Evolutionary conservation across 2,329 filamentous ascomycete genomes (phyloP).

Genomic region (Pseudogymnoascus sp.): DNA sequence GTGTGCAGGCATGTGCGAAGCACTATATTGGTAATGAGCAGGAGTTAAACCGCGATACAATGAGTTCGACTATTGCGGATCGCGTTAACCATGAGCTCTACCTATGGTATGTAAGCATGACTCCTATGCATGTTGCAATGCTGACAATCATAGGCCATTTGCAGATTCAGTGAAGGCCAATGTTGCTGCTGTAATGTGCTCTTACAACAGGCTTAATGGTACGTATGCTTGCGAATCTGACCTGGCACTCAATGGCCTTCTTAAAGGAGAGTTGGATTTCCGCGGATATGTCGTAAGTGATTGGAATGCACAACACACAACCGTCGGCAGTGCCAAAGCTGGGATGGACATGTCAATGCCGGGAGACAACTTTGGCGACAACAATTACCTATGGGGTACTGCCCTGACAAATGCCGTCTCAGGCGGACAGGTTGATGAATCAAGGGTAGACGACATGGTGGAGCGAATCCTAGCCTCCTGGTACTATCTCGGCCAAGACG

Average conservation of each 20-base stretch:
- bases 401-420: conserved; percentile 42
- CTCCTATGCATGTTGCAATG: conserved; percentile 13
- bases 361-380: conserved; percentile 50
- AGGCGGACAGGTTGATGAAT: conserved; percentile 47
- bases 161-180: conserved; percentile 59
- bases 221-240: conserved; percentile 60
- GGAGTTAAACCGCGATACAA: conserved; percentile 47
- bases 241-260: conserved; percentile 47
- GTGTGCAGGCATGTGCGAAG: conserved; percentile 45
- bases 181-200: conserved; percentile 61
- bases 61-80: conserved; percentile 52
- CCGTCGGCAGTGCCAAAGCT: conserved; percentile 53
- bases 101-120: conserved; percentile 37
- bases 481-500: conserved; percentile 47
- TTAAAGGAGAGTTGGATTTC: conserved; percentile 70
- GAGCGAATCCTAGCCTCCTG: conserved; percentile 54
- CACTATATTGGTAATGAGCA: conserved; percentile 65
- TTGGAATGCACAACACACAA: conserved; percentile 70
- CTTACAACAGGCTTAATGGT: conserved; percentile 63
- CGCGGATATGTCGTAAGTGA: conserved; percentile 61
- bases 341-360: conserved; percentile 77
- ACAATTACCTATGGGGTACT: conserved; percentile 44
- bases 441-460: conserved; percentile 58
- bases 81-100: conserved; percentile 60
- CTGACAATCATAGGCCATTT: conserved; percentile 40